Evolutionary conservation across 1,284 basidiomycete genomes (phyloP).

Genomic region (Omphalotus olearius): DNA sequence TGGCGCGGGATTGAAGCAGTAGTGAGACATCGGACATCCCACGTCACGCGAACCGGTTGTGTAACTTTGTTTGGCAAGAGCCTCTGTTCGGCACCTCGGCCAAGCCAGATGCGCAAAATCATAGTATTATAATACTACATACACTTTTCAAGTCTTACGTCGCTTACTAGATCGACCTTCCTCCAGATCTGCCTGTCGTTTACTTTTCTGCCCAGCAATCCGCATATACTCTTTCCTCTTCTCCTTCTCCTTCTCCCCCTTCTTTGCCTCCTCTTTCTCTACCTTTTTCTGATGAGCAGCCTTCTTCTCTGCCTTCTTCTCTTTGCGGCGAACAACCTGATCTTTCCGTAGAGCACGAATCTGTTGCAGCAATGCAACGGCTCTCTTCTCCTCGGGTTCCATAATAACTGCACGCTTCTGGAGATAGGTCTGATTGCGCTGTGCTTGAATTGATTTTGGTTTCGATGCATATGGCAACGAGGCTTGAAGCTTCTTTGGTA

Average conservation of each 20-base stretch:
- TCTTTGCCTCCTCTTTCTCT: constrained; percentile 65
- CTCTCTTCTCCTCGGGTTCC: constrained; percentile 92
- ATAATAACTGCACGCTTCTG: constrained; percentile 93
- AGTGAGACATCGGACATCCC: no score
- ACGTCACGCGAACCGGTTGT: no score
- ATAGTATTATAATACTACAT: no score
- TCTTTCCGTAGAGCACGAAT: constrained; percentile 91
- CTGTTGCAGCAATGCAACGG: constrained; percentile 91
- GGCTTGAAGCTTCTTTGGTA: constrained; percentile 88
- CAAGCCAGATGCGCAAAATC: no score
- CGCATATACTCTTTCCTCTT: constrained; percentile 79
- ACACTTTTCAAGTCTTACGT: constrained; percentile 30
- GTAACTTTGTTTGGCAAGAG: no score
- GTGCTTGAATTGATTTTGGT: constrained; percentile 79
- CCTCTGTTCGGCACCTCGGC: not conserved
- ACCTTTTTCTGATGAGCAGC: constrained; percentile 62
- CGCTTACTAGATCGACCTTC: constrained; percentile 54
- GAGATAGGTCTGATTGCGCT: constrained; percentile 76
- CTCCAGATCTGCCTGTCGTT: constrained; percentile 56
- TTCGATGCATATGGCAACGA: constrained; percentile 91
- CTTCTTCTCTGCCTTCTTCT: constrained; percentile 78
- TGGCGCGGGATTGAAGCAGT: no score
- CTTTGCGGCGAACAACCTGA: constrained; percentile 71
- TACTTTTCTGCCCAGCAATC: constrained; percentile 67
- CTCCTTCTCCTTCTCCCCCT: constrained; percentile 73